phyloP scores from a whole-genome alignment of 2,329 filamentous ascomycete genomes.

The Neonectria faginata region DNA sequence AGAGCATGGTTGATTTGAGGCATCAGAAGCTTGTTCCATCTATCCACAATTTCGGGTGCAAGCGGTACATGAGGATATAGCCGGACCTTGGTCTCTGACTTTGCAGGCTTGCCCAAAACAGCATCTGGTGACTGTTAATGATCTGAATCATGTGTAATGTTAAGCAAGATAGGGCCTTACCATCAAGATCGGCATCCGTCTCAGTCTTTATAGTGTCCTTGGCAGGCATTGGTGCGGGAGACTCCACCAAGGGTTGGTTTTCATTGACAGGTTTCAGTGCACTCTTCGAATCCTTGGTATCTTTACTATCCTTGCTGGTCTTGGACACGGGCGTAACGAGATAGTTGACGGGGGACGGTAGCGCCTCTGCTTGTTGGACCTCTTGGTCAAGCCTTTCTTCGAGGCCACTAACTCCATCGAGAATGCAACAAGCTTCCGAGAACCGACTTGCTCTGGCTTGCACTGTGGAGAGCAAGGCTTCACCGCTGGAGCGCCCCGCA shows the following conservation, averaged over 20 bases:
- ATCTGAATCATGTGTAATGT: not conserved
- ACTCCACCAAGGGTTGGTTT: slow-evolving; percentile 29
- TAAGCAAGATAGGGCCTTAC: slow-evolving; percentile 19
- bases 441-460: slow-evolving; percentile 68
- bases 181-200: slow-evolving; percentile 33
- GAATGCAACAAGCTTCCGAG: slow-evolving; percentile 69
- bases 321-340: slow-evolving; percentile 19
- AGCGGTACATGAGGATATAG: slow-evolving; percentile 71
- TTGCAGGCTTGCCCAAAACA: slow-evolving; percentile 33
- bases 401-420: slow-evolving; percentile 69
- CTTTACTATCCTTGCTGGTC: slow-evolving; percentile 32
- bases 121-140: slow-evolving; percentile 37
- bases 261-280: slow-evolving; percentile 26
- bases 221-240: not conserved
- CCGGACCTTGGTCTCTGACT: slow-evolving; percentile 59
- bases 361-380: slow-evolving; percentile 46
- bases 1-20: slow-evolving; percentile 79
- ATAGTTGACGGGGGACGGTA: not conserved
- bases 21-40: slow-evolving; percentile 79
- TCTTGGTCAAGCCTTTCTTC: slow-evolving; percentile 66
- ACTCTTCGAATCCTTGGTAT: slow-evolving; percentile 27
- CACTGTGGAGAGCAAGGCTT: slow-evolving; percentile 64
- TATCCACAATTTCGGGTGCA: slow-evolving; percentile 71
- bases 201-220: slow-evolving; percentile 26
- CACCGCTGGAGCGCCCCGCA: slow-evolving; percentile 58